Evolutionary conservation across 2,329 filamentous ascomycete genomes (phyloP), one percentile per base, ranked within the genome.

Genomic region (Raffaelea ambrosiae): DNA sequence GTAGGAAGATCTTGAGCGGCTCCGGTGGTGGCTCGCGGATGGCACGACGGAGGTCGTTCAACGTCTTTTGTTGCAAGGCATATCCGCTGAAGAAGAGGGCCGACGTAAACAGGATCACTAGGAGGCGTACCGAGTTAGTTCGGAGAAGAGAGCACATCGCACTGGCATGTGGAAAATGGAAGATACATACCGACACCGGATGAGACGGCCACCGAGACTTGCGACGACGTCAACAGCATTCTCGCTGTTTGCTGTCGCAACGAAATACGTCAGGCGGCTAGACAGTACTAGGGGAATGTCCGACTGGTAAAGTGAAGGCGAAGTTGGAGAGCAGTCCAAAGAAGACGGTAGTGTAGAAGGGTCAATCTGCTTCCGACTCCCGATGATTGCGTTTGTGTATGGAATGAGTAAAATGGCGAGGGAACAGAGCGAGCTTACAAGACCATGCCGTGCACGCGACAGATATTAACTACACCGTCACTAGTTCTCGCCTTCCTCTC

Each of bases 21-120:
- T 71, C 67, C 9, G 60, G 67, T 59, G 70, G 63, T 53, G 72
- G 75, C 55, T 75, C 76, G 29, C 47, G 51, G 58, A 95, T 83
- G 18, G 86, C 86, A 48, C 74, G 71, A 58, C 91, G 86, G 29
- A 96, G 75, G 57, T 84, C 83, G 53, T 77, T 78, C 4, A 95
- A 79, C 1, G 88, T 93, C 57, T 88, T 81, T 65, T 96, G 90
- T 60, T 96, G 90, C 46, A 95, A 76, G 3, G 83, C 77, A 63
- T 94, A 95, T 58, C 90, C 90, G 45, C 86, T 88, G 29, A 95
- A 73, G 64, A 96, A 96, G 22, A 96, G 80, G 4, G 89, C 78
- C 35, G 83, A 65, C 3, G 89, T 95, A 66, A 88, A 95, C 22
- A 86, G 63, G 53, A 87, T 69, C 50, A 95, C 85, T 83, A 50